Conservation (phyloP, 2,329 filamentous ascomycete species). For the Colletotrichum musae region DNA sequence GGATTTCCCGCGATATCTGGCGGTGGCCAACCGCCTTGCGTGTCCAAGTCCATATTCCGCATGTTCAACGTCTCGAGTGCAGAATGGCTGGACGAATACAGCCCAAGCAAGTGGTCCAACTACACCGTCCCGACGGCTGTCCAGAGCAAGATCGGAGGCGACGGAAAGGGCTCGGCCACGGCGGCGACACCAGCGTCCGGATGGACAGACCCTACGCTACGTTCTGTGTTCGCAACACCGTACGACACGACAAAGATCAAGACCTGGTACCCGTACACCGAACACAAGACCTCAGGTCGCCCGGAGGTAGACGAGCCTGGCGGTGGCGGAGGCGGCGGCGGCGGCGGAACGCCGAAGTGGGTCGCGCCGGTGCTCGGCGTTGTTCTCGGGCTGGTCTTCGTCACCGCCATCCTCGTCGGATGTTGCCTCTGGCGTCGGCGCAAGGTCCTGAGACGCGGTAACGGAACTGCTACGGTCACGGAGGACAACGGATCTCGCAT, state of each 20-base stretch:
- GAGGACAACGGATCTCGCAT: conserved; percentile 65
- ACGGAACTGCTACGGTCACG: conserved; percentile 56
- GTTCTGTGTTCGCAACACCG: conserved; percentile 64
- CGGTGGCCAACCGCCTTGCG: conserved; percentile 53
- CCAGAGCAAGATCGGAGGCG: conserved; percentile 77
- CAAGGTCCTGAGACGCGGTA: conserved; percentile 56
- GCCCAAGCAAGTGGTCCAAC: conserved; percentile 71
- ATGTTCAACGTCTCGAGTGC: conserved; percentile 82
- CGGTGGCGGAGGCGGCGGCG: conserved; percentile 44
- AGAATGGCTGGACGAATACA: conserved; percentile 79
- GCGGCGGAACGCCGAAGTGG: conserved; percentile 65
- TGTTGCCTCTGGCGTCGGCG: conserved; percentile 68
- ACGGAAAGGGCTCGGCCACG: conserved; percentile 77
- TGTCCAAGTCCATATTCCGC: conserved; percentile 67
- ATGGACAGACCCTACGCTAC: conserved; percentile 66
- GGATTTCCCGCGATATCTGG: conserved; percentile 66
- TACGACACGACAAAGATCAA: conserved; percentile 72
- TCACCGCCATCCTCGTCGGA: conserved; percentile 66
- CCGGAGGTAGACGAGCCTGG: conserved; percentile 31
- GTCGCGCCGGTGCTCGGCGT: conserved; percentile 74
- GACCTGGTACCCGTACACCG: conserved; percentile 73
- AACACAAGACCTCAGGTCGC: conserved; percentile 48
- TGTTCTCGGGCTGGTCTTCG: conserved; percentile 70
- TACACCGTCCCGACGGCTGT: conserved; percentile 80
- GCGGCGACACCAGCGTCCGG: conserved; percentile 72